Conservation (phyloP, 2,329 filamentous ascomycete genomes). For the Trichoderma asperellum region DNA sequence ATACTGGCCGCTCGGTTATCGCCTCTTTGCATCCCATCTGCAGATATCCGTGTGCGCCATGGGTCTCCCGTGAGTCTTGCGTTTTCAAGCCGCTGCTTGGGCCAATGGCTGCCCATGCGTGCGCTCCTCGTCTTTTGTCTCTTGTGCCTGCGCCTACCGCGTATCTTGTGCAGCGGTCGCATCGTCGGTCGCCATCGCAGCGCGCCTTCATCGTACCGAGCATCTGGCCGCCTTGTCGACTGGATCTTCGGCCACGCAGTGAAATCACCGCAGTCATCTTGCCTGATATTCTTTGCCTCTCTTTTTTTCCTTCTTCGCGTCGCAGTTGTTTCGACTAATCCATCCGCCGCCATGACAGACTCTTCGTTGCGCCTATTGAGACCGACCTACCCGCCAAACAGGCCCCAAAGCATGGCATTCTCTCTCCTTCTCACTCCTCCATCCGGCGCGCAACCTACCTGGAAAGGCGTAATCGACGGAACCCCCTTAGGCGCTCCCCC, state of each 20-base stretch:
- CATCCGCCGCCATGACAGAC: conserved; percentile 37
- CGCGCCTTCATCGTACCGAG: background rate
- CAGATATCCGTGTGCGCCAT: conserved; percentile 19
- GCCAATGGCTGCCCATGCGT: background rate
- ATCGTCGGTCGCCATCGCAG: background rate
- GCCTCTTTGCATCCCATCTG: conserved; percentile 4
- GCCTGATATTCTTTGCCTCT: background rate
- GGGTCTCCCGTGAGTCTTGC: conserved; percentile 29
- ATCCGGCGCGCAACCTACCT: conserved; percentile 46
- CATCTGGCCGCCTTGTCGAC: background rate
- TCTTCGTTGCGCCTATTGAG: conserved; percentile 53
- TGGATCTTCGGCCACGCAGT: background rate
- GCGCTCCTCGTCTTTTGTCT: background rate
- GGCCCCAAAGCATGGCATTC: conserved; percentile 37
- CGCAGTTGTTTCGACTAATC: conserved; percentile 5
- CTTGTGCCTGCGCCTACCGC: background rate
- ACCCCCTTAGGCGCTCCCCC: conserved; percentile 32
- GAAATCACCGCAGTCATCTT: background rate
- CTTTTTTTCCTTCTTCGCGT: background rate
- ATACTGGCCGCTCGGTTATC: background rate
- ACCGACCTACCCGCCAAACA: conserved; percentile 48
- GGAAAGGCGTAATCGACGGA: conserved; percentile 40
- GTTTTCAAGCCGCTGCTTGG: background rate
- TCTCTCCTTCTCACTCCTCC: conserved; percentile 45
- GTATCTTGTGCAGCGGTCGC: conserved; percentile 4